Percentiles rank a stretch among this genome's conserved stretches.
Conservation (phyloP, 192 early-diverging fungal species). For the Coemansia umbellata region DNA sequence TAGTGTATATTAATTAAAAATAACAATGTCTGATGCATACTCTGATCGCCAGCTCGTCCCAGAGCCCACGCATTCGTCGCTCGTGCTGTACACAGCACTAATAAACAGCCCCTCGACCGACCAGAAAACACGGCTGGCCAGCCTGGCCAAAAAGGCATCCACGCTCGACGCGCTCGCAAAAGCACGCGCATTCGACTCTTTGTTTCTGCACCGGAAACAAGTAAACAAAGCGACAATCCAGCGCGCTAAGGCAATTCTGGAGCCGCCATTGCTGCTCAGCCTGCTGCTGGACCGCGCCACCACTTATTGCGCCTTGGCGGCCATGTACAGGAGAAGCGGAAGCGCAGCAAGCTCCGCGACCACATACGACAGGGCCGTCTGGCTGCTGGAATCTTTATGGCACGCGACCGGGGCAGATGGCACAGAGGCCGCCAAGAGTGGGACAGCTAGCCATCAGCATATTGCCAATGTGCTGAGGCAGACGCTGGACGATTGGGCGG, state of each 20-base stretch:
- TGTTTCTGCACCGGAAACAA: background rate
- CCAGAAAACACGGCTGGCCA: background rate
- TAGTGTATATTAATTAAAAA: too few species aligned
- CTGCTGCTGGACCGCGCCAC: slow-evolving; percentile 5
- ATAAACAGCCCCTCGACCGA: background rate
- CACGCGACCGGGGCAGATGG: background rate
- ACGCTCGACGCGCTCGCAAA: slow-evolving; percentile 3
- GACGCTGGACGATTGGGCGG: slow-evolving; percentile 18
- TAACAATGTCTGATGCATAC: too few species aligned
- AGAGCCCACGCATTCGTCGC: background rate
- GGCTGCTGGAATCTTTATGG: slow-evolving; percentile 8
- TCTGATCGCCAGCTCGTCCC: slow-evolving; percentile 6
- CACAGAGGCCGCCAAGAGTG: background rate
- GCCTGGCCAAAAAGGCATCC: slow-evolving; percentile 4
- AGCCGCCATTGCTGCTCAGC: background rate
- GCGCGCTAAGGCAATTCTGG: background rate
- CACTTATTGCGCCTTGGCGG: slow-evolving; percentile 10
- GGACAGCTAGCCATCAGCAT: too few species aligned
- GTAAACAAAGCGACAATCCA: too few species aligned
- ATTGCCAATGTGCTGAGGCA: background rate
- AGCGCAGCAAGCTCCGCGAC: slow-evolving; percentile 6
- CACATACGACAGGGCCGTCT: slow-evolving; percentile 19
- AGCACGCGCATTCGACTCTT: slow-evolving; percentile 5
- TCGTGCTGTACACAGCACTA: background rate
- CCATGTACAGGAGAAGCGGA: slow-evolving; percentile 9